phyloP scores from a whole-genome alignment of 2,329 filamentous ascomycete genomes.

The Ascochyta clinopodiicola region DNA sequence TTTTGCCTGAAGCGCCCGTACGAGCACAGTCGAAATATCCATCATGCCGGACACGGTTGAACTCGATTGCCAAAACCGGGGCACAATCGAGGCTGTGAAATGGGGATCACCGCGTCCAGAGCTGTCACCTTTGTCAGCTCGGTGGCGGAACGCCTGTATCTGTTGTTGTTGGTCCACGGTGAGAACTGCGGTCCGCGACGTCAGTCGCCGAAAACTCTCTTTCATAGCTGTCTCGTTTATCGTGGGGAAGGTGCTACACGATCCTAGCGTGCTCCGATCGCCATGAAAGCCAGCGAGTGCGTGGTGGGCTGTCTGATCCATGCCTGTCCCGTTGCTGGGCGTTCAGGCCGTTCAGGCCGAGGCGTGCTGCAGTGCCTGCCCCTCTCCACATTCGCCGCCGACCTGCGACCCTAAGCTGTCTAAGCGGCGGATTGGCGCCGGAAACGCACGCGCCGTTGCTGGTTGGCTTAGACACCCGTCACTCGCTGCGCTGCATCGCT shows the following conservation, averaged over 20 bases:
- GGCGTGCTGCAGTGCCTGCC: conserved; percentile 12
- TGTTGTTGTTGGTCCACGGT: background rate
- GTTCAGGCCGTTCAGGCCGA: conserved; percentile 9
- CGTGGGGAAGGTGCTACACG: conserved; percentile 29
- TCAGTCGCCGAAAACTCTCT: conserved; percentile 15
- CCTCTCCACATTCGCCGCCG: conserved; percentile 11
- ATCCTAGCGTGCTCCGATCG: conserved; percentile 29
- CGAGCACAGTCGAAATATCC: background rate
- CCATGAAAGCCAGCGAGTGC: conserved; percentile 15
- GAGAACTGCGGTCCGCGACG: conserved; percentile 1
- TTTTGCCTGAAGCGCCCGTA: background rate
- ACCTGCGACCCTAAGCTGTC: conserved; percentile 14
- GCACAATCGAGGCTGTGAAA: background rate
- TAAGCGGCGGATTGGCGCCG: conserved; percentile 12
- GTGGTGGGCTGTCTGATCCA: conserved; percentile 17
- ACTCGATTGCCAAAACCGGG: background rate
- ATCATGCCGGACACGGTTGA: background rate
- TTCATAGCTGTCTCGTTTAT: conserved; percentile 28
- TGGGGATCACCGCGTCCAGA: background rate
- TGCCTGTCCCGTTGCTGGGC: conserved; percentile 10
- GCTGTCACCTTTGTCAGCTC: conserved; percentile 9
- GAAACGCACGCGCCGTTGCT: conserved; percentile 9
- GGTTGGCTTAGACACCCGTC: conserved; percentile 2
- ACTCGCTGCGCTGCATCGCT: background rate
- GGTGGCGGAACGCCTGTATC: conserved; percentile 5